Conservation (phyloP, 2,329 filamentous ascomycete species). For the Knoxdaviesia proteae region DNA sequence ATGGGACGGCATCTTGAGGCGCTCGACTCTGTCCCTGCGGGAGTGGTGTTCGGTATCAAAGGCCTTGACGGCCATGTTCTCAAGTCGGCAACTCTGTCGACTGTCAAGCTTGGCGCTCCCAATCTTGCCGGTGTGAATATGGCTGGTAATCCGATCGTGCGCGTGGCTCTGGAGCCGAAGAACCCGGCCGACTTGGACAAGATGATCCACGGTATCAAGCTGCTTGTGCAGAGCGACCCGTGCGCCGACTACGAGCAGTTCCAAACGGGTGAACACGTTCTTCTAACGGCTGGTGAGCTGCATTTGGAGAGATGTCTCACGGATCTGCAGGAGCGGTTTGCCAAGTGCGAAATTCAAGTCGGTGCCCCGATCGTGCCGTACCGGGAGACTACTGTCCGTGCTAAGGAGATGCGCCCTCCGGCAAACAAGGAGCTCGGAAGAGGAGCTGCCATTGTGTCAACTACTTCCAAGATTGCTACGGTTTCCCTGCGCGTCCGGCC, state of each 20-base stretch:
- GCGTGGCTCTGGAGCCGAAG: slow-evolving; percentile 82
- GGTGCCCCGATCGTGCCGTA: slow-evolving; percentile 92
- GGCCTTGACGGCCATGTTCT: slow-evolving; percentile 85
- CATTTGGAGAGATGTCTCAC: slow-evolving; percentile 88
- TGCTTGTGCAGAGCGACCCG: slow-evolving; percentile 86
- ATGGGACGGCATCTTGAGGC: slow-evolving; percentile 84
- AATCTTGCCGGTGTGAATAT: slow-evolving; percentile 75
- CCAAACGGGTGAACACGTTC: slow-evolving; percentile 80
- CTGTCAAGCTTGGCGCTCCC: slow-evolving; percentile 62
- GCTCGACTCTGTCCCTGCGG: slow-evolving; percentile 68
- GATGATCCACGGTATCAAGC: slow-evolving; percentile 72
- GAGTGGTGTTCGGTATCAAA: slow-evolving; percentile 85
- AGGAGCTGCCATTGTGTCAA: slow-evolving; percentile 55
- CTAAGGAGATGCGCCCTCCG: slow-evolving; percentile 79
- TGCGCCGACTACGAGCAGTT: slow-evolving; percentile 93
- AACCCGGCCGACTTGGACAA: slow-evolving; percentile 83
- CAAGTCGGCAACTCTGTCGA: slow-evolving; percentile 87
- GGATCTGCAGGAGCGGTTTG: slow-evolving; percentile 80
- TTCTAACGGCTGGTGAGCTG: slow-evolving; percentile 81
- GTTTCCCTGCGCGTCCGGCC: slow-evolving; percentile 60
- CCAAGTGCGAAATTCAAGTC: slow-evolving; percentile 82
- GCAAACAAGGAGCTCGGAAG: slow-evolving; percentile 71
- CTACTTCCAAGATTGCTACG: slow-evolving; percentile 69
- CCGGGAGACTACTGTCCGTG: slow-evolving; percentile 72
- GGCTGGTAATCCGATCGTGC: slow-evolving; percentile 74